Conservation (phyloP, 495 filamentous ascomycete genomes). For the Tuber brumale region DNA sequence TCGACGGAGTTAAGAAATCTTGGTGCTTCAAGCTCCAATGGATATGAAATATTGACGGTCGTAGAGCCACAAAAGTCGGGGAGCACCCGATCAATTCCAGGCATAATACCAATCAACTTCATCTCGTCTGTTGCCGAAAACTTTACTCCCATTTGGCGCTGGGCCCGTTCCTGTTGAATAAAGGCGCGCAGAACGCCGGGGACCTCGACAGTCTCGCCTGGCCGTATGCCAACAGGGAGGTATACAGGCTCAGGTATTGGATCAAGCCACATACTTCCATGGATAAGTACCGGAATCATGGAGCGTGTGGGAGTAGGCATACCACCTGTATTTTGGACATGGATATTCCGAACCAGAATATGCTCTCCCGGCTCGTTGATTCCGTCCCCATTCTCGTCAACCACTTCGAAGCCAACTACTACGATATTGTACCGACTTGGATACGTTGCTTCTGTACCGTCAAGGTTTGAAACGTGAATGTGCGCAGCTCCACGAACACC, state of each 20-base stretch:
- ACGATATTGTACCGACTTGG: constrained; percentile 42
- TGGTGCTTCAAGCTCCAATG: constrained; percentile 26
- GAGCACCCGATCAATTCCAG: constrained; percentile 18
- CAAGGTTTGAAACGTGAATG: constrained; percentile 40
- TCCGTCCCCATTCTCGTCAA: constrained; percentile 47
- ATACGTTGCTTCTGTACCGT: constrained; percentile 42
- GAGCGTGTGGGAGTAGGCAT: constrained; percentile 31
- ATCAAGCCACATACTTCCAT: constrained; percentile 22
- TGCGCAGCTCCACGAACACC: constrained; percentile 38
- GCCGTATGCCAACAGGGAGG: constrained; percentile 30
- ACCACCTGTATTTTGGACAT: constrained; percentile 44
- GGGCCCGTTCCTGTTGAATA: constrained; percentile 21
- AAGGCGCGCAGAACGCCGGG: constrained; percentile 28
- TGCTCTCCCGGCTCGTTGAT: constrained; percentile 49
- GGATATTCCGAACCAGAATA: constrained; percentile 45
- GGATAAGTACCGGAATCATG: constrained; percentile 25
- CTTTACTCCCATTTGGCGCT: constrained; percentile 16
- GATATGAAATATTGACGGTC: constrained; percentile 18
- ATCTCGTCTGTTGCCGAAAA: constrained; percentile 23
- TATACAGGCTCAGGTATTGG: constrained; percentile 26
- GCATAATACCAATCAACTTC: constrained; percentile 20
- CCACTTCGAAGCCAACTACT: constrained; percentile 45
- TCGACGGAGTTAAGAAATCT: constrained; percentile 19
- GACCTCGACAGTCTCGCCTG: constrained; percentile 28
- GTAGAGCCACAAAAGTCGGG: constrained; percentile 21